Conservation (phyloP, 495 filamentous ascomycete genomes). For the Hyaloscypha variabilis region DNA sequence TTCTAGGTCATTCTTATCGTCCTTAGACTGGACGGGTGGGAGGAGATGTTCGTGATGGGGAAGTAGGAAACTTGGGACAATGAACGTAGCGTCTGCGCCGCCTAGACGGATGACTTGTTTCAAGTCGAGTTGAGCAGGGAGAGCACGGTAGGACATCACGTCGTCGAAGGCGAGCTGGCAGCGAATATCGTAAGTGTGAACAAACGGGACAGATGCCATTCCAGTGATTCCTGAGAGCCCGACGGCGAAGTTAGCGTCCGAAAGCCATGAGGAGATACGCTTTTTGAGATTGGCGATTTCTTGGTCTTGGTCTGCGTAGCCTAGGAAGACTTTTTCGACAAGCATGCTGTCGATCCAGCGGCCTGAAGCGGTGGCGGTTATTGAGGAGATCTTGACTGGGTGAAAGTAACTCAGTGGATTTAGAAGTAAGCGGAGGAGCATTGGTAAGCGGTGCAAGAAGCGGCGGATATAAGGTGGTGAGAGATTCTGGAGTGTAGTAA, state of each 20-base stretch:
- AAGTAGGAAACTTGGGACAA: conserved; percentile 37
- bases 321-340: conserved; percentile 37
- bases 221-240: conserved; percentile 32
- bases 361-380: conserved; percentile 39
- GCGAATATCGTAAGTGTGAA: conserved; percentile 35
- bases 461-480: conserved; percentile 31
- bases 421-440: conserved; percentile 38
- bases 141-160: conserved; percentile 38
- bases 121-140: conserved; percentile 30
- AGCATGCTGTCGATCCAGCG: conserved; percentile 37
- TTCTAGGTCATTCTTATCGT: conserved; percentile 26
- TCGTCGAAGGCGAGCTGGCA: conserved; percentile 35
- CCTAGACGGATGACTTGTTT: conserved; percentile 38
- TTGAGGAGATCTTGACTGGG: conserved; percentile 35
- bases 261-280: conserved; percentile 36
- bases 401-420: conserved; percentile 39
- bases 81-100: conserved; percentile 35
- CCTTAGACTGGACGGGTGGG: conserved; percentile 28
- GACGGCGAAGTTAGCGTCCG: conserved; percentile 40
- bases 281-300: conserved; percentile 36
- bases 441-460: conserved; percentile 39
- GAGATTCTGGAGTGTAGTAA: conserved; percentile 38
- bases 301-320: conserved; percentile 30
- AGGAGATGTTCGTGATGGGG: conserved; percentile 44
- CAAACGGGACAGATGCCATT: conserved; percentile 36